Evolutionary conservation across 257 asterid genomes (phyloP).

Genomic region (Ehretia macrophylla): DNA sequence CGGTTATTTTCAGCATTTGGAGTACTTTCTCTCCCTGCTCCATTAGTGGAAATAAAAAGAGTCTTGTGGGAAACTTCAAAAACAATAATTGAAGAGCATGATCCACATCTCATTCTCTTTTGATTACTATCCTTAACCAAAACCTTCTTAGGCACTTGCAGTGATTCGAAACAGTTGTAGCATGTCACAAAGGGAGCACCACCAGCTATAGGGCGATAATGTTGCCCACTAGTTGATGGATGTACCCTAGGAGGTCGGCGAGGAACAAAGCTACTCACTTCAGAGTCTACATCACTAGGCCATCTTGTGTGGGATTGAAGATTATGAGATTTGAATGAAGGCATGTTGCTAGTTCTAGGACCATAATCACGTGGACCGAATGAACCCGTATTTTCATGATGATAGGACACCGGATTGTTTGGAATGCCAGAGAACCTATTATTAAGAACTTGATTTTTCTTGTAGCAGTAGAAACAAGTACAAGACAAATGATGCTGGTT

Average conservation of each 20-base stretch:
- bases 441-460: conserved; percentile 32
- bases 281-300: conserved; percentile 55
- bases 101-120: conserved; percentile 66
- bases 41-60: conserved; percentile 33
- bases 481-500: conserved; percentile 69
- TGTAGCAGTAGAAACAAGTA: conserved; percentile 60
- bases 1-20: conserved; percentile 19
- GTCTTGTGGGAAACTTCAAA: conserved; percentile 37
- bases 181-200: conserved; percentile 89
- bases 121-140: conserved; percentile 19
- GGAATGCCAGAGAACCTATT: conserved; percentile 29
- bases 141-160: conserved; percentile 57
- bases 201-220: conserved; percentile 62
- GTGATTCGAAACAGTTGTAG: conserved; percentile 60
- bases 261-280: conserved; percentile 30
- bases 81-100: conserved; percentile 53
- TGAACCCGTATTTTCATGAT: conserved; percentile 28
- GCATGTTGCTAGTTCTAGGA: conserved; percentile 24
- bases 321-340: conserved; percentile 30
- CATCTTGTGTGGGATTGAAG: conserved; percentile 40
- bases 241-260: conserved; percentile 40
- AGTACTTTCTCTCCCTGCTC: conserved; percentile 27
- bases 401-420: conserved; percentile 25
- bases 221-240: conserved; percentile 26
- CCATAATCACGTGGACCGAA: conserved; percentile 31